These are phyloP conservation scores for Gossypioides kirkii DNA, from an alignment of 345 rosid species.

Conservation along the genomic window DNA sequence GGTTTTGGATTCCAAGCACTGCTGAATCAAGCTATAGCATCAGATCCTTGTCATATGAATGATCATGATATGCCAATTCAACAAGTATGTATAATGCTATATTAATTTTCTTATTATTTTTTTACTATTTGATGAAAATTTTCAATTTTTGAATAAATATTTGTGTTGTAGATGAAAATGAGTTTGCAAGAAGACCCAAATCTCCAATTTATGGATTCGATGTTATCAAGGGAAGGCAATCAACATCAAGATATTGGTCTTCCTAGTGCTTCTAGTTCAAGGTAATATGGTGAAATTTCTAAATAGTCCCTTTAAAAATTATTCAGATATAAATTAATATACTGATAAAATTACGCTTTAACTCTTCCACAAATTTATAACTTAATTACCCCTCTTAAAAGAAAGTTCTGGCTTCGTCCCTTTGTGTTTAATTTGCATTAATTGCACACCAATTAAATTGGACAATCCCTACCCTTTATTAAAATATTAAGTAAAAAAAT, in stretches of 20 bases:
- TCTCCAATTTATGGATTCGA: not conserved
- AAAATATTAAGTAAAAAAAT: no score
- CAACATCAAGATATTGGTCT: not conserved
- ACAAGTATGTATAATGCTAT: not conserved
- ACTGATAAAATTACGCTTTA: no score
- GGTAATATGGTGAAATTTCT: conserved; percentile 7
- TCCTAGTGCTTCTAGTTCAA: conserved; percentile 1
- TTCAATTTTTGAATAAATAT: no score
- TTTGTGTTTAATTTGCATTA: no score
- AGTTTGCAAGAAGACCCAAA: conserved; percentile 9
- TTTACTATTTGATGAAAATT: no score
- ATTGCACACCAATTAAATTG: no score
- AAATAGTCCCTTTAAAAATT: no score
- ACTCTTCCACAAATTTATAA: not conserved
- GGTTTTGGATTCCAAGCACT: conserved; percentile 1
- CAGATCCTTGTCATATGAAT: not conserved
- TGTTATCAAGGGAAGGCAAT: not conserved
- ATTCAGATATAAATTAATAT: not conserved
- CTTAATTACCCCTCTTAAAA: no score
- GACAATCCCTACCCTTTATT: no score
- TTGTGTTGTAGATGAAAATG: not conserved
- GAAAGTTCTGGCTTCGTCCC: no score
- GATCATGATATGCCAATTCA: not conserved
- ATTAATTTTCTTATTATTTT: no score
- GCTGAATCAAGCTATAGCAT: not conserved